Percentiles rank a stretch among this genome's conserved stretches.
Evolutionary conservation across 495 filamentous ascomycete genomes (phyloP).

Genomic region (Polyplosphaeria fusca): DNA sequence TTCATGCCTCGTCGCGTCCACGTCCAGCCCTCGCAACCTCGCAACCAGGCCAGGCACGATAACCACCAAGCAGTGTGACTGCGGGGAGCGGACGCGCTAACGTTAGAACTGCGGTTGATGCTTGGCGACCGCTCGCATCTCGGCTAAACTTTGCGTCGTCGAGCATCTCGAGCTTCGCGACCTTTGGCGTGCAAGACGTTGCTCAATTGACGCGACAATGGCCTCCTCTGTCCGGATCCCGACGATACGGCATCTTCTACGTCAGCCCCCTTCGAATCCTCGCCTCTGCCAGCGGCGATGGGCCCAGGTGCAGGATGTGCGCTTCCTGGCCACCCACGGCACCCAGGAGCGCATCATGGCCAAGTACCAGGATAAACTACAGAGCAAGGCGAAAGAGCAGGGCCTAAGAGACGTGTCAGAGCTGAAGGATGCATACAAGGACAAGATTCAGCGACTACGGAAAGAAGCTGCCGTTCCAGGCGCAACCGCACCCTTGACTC

Average conservation of each 20-base stretch:
- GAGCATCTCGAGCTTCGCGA: no score
- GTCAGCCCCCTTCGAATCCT: slow-evolving; percentile 31
- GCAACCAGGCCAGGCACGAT: no score
- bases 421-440: slow-evolving; percentile 75
- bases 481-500: slow-evolving; percentile 47
- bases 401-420: slow-evolving; percentile 71
- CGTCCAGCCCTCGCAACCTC: no score
- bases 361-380: slow-evolving; percentile 83
- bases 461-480: slow-evolving; percentile 58
- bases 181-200: no score
- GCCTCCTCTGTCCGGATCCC: slow-evolving; percentile 23
- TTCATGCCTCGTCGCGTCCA: no score
- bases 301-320: slow-evolving; percentile 89
- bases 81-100: no score
- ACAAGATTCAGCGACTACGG: slow-evolving; percentile 68
- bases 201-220: no score
- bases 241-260: slow-evolving; percentile 35
- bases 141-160: no score
- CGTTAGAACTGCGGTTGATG: no score
- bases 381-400: slow-evolving; percentile 77
- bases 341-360: slow-evolving; percentile 64
- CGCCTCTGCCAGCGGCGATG: slow-evolving; percentile 64
- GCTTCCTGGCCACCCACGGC: slow-evolving; percentile 72
- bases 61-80: no score
- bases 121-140: no score